Evolutionary conservation across 306 rosid species (phyloP), one percentile per base, ranked within the genome.

Genomic region (Acacia acuminata): DNA sequence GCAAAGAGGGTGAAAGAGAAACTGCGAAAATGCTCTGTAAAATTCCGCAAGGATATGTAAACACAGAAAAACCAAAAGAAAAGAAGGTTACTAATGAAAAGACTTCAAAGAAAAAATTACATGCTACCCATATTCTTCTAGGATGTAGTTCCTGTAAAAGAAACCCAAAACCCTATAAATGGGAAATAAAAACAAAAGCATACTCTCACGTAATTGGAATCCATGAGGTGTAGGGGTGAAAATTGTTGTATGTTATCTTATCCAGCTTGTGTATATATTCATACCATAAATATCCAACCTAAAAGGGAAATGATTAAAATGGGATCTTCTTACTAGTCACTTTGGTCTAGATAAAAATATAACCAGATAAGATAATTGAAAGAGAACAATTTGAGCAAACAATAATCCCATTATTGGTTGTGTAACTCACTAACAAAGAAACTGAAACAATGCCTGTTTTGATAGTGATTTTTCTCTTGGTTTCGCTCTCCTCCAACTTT

Each of bases 191-290:
- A 87, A 78, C 47, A 34, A 78, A 78, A 63, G 50, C 75, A 77
- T 60, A 89, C 98, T 30, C 98, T 30, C 82, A 95, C 98, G 97
- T 96, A 79, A 96, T 96, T n/a, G 97, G 99, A 85, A 96, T 96
- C 99, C 99, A 96, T 55, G 99, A 96, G 44, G 99, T 96, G 90
- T 93, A 96, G n/a, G 99, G 99, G 87, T 96, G 99, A 43, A 86
- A 81, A 77, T 92, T 96, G 87, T 96, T 96, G 84, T 96, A 95
- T 20, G 97, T 20, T 76, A 93, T 94, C 87, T 92, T 96, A 91
- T 96, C 99, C 87, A 96, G 88, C 92, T 92, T 96, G 93, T 92
- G 92, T 68, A 96, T 93, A 86, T 66, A 91, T 84, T 93, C 98
- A 86, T 93, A n/a, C n/a, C n/a, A n/a, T n/a, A n/a, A n/a, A n/a